Percentiles rank a stretch among this genome's conserved stretches.
These are phyloP conservation scores for Westerdykella sp. DNA, from an alignment of 2,329 filamentous ascomycete genomes.

Conservation along the genomic window DNA sequence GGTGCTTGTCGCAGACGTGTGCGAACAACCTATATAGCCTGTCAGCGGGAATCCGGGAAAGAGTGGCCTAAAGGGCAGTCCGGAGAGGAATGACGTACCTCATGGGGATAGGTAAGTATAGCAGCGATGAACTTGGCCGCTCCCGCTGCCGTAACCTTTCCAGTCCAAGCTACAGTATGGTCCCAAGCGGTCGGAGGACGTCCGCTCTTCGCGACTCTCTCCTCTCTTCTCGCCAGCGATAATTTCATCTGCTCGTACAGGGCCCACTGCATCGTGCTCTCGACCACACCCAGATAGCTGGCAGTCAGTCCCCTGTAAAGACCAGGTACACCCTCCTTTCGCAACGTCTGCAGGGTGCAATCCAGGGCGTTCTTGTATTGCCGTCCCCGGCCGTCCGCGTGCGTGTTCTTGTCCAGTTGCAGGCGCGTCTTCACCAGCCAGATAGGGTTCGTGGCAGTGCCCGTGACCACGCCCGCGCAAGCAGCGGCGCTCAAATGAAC, in stretches of 20 bases:
- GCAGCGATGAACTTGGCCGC: constrained; percentile 81
- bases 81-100: constrained; percentile 50
- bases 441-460: constrained; percentile 90
- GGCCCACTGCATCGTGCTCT: constrained; percentile 89
- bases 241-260: constrained; percentile 90
- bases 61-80: neutral
- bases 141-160: constrained; percentile 72
- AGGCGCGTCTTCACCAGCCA: constrained; percentile 93
- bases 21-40: constrained; percentile 58
- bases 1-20: constrained; percentile 82
- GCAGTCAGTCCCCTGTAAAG: constrained; percentile 88
- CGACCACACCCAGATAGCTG: constrained; percentile 83
- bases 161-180: constrained; percentile 67
- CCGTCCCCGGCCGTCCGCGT: constrained; percentile 53
- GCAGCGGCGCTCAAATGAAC: constrained; percentile 74
- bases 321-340: constrained; percentile 71
- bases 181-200: constrained; percentile 66
- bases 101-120: constrained; percentile 83
- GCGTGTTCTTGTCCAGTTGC: constrained; percentile 82
- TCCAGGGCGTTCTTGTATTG: constrained; percentile 84
- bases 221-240: constrained; percentile 59
- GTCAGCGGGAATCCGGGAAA: neutral
- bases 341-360: constrained; percentile 75
- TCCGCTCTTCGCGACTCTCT: constrained; percentile 49
- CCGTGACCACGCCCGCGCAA: constrained; percentile 74